These are phyloP conservation scores for Phylloporus sp. DNA, from an alignment of 768 basidiomycete species.

Conservation along the genomic window DNA sequence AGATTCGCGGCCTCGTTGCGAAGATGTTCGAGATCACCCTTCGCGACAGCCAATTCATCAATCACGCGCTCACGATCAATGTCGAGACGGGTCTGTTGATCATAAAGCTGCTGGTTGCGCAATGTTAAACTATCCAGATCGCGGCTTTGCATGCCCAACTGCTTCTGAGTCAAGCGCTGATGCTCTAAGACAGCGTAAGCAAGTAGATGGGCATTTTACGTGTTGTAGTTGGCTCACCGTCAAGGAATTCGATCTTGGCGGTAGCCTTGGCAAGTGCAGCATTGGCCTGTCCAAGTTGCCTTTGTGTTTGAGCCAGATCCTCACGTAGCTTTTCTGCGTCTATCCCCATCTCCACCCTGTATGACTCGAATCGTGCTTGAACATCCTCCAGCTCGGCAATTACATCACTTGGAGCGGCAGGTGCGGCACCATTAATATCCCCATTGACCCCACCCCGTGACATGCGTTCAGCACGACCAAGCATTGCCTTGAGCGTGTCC, in stretches of 20 bases:
- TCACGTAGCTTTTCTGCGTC: constrained; percentile 74
- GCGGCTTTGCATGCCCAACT: constrained; percentile 54
- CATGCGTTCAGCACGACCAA: constrained; percentile 47
- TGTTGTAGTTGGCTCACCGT: constrained; percentile 45
- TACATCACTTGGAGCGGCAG: constrained; percentile 35
- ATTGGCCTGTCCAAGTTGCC: constrained; percentile 61
- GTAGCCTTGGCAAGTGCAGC: constrained; percentile 78
- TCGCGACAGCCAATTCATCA: constrained; percentile 60
- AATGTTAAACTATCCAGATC: constrained; percentile 65
- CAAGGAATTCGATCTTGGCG: constrained; percentile 74
- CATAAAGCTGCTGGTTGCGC: constrained; percentile 69
- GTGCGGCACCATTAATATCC: constrained; percentile 26
- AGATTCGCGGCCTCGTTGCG: constrained; percentile 85
- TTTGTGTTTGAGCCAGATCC: constrained; percentile 59
- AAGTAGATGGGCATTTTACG: background rate
- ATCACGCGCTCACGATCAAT: constrained; percentile 67
- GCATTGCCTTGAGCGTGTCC: constrained; percentile 76
- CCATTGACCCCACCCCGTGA: constrained; percentile 28
- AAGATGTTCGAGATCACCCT: constrained; percentile 65
- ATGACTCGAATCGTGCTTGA: constrained; percentile 77
- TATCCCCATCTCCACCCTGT: constrained; percentile 73
- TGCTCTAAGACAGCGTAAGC: constrained; percentile 46
- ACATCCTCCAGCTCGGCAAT: constrained; percentile 65
- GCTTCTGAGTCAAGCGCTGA: constrained; percentile 67
- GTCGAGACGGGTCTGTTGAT: constrained; percentile 70